Conservation (phyloP, 148 eudicot species). For the Linanthus parryae region DNA sequence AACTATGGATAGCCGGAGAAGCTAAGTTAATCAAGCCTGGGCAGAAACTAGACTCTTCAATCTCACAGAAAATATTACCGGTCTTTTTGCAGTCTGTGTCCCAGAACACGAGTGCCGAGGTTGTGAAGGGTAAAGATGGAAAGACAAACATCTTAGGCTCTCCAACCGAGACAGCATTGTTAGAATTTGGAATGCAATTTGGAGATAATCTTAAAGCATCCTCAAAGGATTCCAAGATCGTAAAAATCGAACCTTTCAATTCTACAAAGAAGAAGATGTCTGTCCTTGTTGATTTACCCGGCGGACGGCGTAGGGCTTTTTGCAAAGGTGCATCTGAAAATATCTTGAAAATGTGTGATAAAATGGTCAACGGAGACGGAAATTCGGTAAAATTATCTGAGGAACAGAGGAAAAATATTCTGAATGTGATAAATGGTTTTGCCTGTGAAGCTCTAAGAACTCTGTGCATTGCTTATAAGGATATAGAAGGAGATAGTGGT, state of each 20-base stretch:
- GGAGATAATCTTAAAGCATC: constrained; percentile 26
- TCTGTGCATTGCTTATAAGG: constrained; percentile 63
- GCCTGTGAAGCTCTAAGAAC: constrained; percentile 75
- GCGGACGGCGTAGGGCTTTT: constrained; percentile 42
- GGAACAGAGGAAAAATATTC: constrained; percentile 32
- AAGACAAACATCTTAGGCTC: constrained; percentile 49
- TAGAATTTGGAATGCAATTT: constrained; percentile 58
- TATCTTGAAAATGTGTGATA: constrained; percentile 54
- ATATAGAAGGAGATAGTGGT: constrained; percentile 17
- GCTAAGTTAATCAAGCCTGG: constrained; percentile 24
- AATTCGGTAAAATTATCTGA: constrained; percentile 33
- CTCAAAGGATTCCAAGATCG: constrained; percentile 20
- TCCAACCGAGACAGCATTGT: constrained; percentile 72
- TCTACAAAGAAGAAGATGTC: constrained; percentile 76
- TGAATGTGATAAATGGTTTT: constrained; percentile 47
- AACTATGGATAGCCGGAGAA: constrained; percentile 53
- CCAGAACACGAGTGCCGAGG: constrained; percentile 57
- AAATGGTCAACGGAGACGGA: constrained; percentile 45
- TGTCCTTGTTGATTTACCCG: constrained; percentile 45
- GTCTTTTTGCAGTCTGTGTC: constrained; percentile 44
- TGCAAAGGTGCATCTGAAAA: constrained; percentile 86
- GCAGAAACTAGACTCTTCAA: constrained; percentile 18
- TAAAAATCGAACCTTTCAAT: constrained; percentile 74
- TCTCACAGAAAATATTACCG: constrained; percentile 23
- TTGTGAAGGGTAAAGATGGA: constrained; percentile 50